phyloP scores from a whole-genome alignment of 2,329 filamentous ascomycete species.

The Pochonia chlamydosporia region DNA sequence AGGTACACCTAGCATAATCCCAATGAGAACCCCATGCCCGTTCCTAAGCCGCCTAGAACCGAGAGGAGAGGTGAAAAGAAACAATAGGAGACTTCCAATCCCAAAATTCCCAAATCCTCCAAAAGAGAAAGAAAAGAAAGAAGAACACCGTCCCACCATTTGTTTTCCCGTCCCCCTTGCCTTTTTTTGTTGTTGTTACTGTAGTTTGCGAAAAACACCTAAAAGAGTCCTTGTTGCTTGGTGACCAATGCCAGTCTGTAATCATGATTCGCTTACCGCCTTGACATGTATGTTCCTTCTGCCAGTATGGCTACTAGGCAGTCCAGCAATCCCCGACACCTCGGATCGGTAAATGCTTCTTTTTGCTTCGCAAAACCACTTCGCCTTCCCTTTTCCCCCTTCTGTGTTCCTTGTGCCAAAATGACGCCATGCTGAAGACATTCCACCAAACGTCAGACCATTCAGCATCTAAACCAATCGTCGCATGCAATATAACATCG shows the following conservation, averaged over 20 bases:
- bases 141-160: not conserved
- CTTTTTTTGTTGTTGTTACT: not conserved
- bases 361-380: not conserved
- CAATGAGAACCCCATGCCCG: not conserved
- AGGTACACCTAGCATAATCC: not conserved
- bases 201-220: no score
- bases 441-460: not conserved
- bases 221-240: not conserved
- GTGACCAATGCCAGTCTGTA: constrained; percentile 2
- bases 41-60: constrained; percentile 4
- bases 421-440: constrained; percentile 8
- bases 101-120: not conserved
- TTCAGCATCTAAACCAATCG: not conserved
- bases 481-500: constrained; percentile 8
- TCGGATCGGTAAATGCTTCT: not conserved
- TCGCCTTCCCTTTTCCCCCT: not conserved
- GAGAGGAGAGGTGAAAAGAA: constrained; percentile 2
- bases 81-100: constrained; percentile 1
- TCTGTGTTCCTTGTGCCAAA: not conserved
- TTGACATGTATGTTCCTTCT: no score
- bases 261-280: not conserved
- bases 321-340: no score
- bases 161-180: not conserved
- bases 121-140: not conserved
- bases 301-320: no score